Evolutionary conservation across 345 rosid species (phyloP), one percentile per base, ranked within the genome.

Genomic region (Hibiscus trionum): DNA sequence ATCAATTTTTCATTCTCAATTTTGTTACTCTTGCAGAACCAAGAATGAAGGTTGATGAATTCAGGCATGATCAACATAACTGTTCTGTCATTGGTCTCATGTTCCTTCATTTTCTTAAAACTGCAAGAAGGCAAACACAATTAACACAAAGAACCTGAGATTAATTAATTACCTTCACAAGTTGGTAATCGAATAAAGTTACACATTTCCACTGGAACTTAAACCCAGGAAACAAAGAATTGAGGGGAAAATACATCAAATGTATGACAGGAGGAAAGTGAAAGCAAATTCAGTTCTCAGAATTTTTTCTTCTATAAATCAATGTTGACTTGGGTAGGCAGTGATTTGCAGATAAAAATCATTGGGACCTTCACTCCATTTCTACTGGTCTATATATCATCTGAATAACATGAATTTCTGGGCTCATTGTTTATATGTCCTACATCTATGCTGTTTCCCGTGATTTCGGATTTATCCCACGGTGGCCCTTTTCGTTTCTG

Each of bases 211-310:
- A 60, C 47, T 29, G 75, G 75, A 44, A 31, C 27, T 47, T 61
- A 11, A 72, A 72, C 59, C 75, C 68, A 50, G 52, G 24, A 68
- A 71, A 72, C 73, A 83, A 91, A 82, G 88, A 88, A 91, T 87
- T 70, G 80, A 72, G 70, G 71, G 79, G 9, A 69, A 78, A 83
- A 77, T 84, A 81, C 88, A 86, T 79, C 78, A 55, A 79, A 69
- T n/a, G 52, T 75, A 62, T 72, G 71, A 72, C 71, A 56, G 67
- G 80, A 49, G n/a, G 17, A 49, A 49, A 14, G 53, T 3, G 16
- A 14, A 47, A 47, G n/a, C 16, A 50, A 50, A 50, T 4, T 3
- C 56, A 50, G 56, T 16, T 50, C 17, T 50, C 17, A 4, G 7
- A 50, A 16, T 12, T 16, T 50, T 4, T 50, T 39, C 44, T 76